These are phyloP conservation scores for Tephrocybe sp. DNA, from an alignment of 768 basidiomycete species.

Conservation along the genomic window DNA sequence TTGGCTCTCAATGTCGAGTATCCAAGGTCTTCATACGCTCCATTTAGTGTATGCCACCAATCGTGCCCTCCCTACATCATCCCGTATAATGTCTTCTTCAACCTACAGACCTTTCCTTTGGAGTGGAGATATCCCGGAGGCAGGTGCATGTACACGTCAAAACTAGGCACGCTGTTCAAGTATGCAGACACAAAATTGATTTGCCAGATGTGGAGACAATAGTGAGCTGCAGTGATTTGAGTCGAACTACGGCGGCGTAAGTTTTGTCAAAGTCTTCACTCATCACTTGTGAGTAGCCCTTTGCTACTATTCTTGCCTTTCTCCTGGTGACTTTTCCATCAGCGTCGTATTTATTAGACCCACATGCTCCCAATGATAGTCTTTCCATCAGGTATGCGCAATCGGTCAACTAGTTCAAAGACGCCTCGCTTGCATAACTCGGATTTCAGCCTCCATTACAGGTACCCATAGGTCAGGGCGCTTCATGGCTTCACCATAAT, in stretches of 20 bases:
- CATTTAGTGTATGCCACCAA: constrained; percentile 16
- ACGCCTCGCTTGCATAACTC: too few species aligned
- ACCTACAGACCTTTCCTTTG: constrained; percentile 14
- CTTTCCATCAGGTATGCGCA: too few species aligned
- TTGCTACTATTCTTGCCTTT: constrained; percentile 25
- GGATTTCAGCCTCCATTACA: too few species aligned
- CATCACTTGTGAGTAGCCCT: constrained; percentile 28
- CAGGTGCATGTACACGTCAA: constrained; percentile 15
- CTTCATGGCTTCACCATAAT: too few species aligned
- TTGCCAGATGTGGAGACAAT: too few species aligned
- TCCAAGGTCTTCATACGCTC: constrained; percentile 4
- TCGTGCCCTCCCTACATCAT: constrained; percentile 21
- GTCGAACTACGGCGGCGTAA: constrained; percentile 15
- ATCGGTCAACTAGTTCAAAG: too few species aligned
- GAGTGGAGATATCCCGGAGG: constrained; percentile 18
- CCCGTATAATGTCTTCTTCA: constrained; percentile 23
- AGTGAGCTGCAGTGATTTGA: constrained; percentile 19
- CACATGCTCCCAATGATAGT: neutral
- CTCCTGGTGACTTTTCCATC: constrained; percentile 15
- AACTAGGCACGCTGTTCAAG: constrained; percentile 28
- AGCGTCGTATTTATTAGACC: constrained; percentile 9
- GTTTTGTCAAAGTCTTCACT: constrained; percentile 30
- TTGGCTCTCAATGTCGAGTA: constrained; percentile 18
- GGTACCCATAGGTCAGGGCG: too few species aligned
- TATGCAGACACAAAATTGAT: constrained; percentile 35